phyloP scores from a whole-genome alignment of 140 eudicot genomes.

The Senecio squalidus region DNA sequence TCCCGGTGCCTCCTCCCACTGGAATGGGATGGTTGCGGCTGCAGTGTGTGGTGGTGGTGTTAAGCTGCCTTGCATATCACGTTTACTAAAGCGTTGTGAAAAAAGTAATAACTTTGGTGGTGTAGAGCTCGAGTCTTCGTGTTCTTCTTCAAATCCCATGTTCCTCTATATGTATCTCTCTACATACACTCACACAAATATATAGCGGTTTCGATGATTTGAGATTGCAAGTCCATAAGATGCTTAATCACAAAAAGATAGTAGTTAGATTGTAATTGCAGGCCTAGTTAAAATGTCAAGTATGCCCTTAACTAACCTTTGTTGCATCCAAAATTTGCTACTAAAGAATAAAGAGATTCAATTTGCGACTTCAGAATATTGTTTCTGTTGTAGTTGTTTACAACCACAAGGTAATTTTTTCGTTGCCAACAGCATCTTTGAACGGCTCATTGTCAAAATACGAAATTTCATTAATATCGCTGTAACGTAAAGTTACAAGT shows the following conservation, averaged over 20 bases:
- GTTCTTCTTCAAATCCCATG: background rate
- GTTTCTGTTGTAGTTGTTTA: background rate
- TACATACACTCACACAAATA: too few relatives aligned
- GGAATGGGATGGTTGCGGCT: slow-evolving; percentile 51
- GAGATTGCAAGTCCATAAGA: background rate
- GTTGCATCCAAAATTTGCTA: background rate
- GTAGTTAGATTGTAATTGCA: slow-evolving; percentile 2
- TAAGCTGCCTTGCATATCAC: slow-evolving; percentile 17
- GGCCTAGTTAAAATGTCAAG: slow-evolving; percentile 16
- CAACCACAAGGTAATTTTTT: background rate
- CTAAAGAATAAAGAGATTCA: background rate
- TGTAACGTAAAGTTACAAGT: too few relatives aligned
- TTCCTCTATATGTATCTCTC: background rate
- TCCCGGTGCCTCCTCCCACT: slow-evolving; percentile 71
- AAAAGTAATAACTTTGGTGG: slow-evolving; percentile 38
- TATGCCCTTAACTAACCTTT: background rate
- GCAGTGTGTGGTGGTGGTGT: slow-evolving; percentile 40
- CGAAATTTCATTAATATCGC: too few relatives aligned
- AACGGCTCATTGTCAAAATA: slow-evolving; percentile 1
- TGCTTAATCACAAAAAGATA: background rate
- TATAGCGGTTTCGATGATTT: too few relatives aligned
- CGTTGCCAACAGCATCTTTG: slow-evolving; percentile 5
- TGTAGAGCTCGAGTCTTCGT: background rate
- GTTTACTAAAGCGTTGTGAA: slow-evolving; percentile 34
- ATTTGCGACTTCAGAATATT: background rate